Base-by-base conservation (phyloP, 768 basidiomycete genomes). In the Cyclocybe aegerita region DNA sequence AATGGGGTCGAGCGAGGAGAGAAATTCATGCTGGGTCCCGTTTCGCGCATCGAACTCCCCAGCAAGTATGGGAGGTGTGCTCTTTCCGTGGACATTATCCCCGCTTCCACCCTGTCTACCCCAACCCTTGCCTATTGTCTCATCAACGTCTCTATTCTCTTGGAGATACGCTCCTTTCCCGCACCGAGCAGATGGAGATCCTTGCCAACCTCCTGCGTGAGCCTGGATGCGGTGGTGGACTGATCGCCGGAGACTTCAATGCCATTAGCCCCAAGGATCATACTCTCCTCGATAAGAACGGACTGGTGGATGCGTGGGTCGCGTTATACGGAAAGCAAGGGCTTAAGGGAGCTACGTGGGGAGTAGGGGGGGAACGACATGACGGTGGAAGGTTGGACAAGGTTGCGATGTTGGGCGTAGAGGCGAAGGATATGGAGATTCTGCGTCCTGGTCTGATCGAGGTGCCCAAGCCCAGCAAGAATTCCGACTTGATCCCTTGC, bases 191-290 rank as follows among this genome's bases (percentile, higher is more conserved):
- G 66, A 59, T 76, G 55, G 35, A 64, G 43, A 56, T 66, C 7
- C 62, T 74, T 8, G 67, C 66, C 29, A 35, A 53, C 60, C 16
- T 73, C 60, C 69, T 75, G 48, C 70, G 66, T 59, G 73, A 75
- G 66, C 60, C 64, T 3, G 64, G 72, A 59, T 73, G 73, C 63
- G 36, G 63, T 44, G 67, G 72, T 29, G 72, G 75, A 1, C n/a
- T 77, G 46, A 70, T 77, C 37, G 75, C 72, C 10, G 74, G 75
- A n/a, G 74, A 76, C 66, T 75, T 75, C 68, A 74, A 75, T 56
- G 69, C 76, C 32, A 69, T 73, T 59, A 52, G 51, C 56, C 65
- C 69, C 43, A 61, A 64, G 44, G 73, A 77, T 58, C 39, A 70
- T 46, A 47, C 2, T 36, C 69, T 75, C 46, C 45, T 75, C 55